A percentile compares a stretch with the other conserved stretches of the same genome.
These are phyloP conservation scores for Beauveria sp. DNA, from an alignment of 2,329 filamentous ascomycete species.

Conservation along the genomic window DNA sequence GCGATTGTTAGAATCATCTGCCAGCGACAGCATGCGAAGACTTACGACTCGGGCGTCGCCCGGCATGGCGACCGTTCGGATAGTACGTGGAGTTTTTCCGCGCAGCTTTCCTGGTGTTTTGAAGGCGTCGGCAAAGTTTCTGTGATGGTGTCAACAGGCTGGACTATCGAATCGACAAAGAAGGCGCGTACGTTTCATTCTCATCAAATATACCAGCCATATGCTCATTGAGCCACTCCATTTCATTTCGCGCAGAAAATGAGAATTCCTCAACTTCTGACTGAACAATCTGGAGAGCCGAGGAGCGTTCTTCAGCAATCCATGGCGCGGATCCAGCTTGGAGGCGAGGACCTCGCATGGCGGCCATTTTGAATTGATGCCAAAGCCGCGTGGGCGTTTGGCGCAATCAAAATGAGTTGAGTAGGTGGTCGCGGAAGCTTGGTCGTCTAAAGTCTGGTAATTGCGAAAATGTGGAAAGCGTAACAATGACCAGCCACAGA, in stretches of 20 bases:
- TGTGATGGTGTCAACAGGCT: slow-evolving; percentile 33
- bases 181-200: slow-evolving; percentile 62
- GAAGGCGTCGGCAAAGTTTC: slow-evolving; percentile 90
- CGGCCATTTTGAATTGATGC: slow-evolving; percentile 25
- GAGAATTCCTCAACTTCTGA: slow-evolving; percentile 89
- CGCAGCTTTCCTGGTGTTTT: slow-evolving; percentile 83
- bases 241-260: slow-evolving; percentile 84
- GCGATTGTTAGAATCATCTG: slow-evolving; percentile 14
- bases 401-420: not conserved
- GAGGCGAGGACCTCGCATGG: slow-evolving; percentile 50
- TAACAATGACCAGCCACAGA: not conserved
- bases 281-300: slow-evolving; percentile 65
- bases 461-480: not conserved
- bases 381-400: not conserved
- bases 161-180: not conserved
- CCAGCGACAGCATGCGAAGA: slow-evolving; percentile 17
- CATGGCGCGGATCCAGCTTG: slow-evolving; percentile 77
- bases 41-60: slow-evolving; percentile 57
- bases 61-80: slow-evolving; percentile 47
- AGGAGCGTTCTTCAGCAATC: slow-evolving; percentile 76
- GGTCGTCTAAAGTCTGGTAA: not conserved
- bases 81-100: slow-evolving; percentile 70
- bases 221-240: slow-evolving; percentile 98
- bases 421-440: not conserved
- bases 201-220: slow-evolving; percentile 90